phyloP scores from a whole-genome alignment of 768 basidiomycete genomes.

The Suillus subalutaceus region DNA sequence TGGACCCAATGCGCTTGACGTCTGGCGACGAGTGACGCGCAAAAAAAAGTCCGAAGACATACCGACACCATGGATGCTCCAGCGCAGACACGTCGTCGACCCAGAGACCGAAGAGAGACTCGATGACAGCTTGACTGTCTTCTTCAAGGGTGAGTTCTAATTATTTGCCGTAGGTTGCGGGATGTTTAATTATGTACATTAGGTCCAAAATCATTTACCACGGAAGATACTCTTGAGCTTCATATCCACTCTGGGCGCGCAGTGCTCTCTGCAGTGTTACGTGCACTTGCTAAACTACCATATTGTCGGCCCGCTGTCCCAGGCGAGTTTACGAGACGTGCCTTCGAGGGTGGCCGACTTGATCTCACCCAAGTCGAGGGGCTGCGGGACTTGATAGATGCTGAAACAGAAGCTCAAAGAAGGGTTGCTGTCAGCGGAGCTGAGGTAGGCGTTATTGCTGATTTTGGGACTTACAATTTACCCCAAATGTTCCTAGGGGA shows the following conservation, averaged over 20 bases:
- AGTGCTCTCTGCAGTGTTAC: slow-evolving; percentile 70
- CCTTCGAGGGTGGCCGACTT: slow-evolving; percentile 77
- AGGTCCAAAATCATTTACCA: slow-evolving; percentile 85
- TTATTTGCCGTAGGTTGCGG: not conserved
- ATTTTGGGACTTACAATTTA: not conserved
- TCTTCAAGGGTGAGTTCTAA: slow-evolving; percentile 65
- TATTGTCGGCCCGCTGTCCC: slow-evolving; percentile 78
- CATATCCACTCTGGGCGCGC: slow-evolving; percentile 89
- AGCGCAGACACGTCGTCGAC: slow-evolving; percentile 70
- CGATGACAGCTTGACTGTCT: slow-evolving; percentile 82
- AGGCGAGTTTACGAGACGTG: slow-evolving; percentile 88
- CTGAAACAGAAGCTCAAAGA: slow-evolving; percentile 84
- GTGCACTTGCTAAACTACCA: slow-evolving; percentile 60
- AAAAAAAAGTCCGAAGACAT: slow-evolving; percentile 12
- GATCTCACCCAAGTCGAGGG: slow-evolving; percentile 92
- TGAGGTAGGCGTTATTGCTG: slow-evolving; percentile 49
- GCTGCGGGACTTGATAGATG: slow-evolving; percentile 82
- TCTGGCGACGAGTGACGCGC: slow-evolving; percentile 65
- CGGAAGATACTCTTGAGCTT: slow-evolving; percentile 79
- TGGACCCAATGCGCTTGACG: slow-evolving; percentile 67
- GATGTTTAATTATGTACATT: slow-evolving; percentile 9
- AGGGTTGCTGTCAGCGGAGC: slow-evolving; percentile 70
- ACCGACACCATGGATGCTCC: slow-evolving; percentile 68
- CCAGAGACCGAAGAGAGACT: slow-evolving; percentile 62
- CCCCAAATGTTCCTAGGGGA: slow-evolving; percentile 52